Base-by-base conservation (phyloP, 2,329 filamentous ascomycete genomes). In the Curvularia hawaiiensis region DNA sequence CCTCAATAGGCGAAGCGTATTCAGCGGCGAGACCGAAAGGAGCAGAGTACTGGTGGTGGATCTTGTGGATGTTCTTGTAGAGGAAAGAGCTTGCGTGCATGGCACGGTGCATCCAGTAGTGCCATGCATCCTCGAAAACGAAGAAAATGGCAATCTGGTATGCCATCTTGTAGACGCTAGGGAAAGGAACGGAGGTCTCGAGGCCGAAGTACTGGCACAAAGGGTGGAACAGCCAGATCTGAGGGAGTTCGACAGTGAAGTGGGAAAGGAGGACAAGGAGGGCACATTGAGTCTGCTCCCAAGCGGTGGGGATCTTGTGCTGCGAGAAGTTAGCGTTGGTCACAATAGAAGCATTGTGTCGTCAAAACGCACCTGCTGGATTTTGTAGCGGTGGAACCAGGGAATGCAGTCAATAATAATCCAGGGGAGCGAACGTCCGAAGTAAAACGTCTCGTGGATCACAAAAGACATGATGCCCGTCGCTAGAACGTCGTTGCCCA, bases 141-240 rank as follows among this genome's bases (percentile, higher is more conserved):
- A 99, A 99, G 84, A 98, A 96, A 75, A 98, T 84, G 60, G 88
- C 85, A 67, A 99, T 94, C 72, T 99, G 95, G 75, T 90, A 87
- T 64, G 89, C 90, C 84, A 99, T 98, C 72, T 88, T 97, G 80
- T 85, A 90, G 66, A 89, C 71, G 12, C 90, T 83, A 33, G 95
- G 95, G 83, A 99, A 99, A 10, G 94, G 95, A 48, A 97, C 91
- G 61, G 87, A 86, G 65, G 91, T 97, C 58, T 88, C 84, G 79
- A 99, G 89, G 70, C 95, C 95, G 76, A 92, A 93, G 79, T 87
- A 96, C 75, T 93, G 91, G 57, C 94, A 94, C 83, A 97, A 87
- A 30, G 95, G 95, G 82, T 99, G 95, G 85, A 99, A 99, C 70
- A 98, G 86, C 94, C 94, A 98, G 78, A 98, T 98, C 79, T 98